Evolutionary conservation across 306 rosid species (phyloP).

Genomic region (Vachellia pachyceras): DNA sequence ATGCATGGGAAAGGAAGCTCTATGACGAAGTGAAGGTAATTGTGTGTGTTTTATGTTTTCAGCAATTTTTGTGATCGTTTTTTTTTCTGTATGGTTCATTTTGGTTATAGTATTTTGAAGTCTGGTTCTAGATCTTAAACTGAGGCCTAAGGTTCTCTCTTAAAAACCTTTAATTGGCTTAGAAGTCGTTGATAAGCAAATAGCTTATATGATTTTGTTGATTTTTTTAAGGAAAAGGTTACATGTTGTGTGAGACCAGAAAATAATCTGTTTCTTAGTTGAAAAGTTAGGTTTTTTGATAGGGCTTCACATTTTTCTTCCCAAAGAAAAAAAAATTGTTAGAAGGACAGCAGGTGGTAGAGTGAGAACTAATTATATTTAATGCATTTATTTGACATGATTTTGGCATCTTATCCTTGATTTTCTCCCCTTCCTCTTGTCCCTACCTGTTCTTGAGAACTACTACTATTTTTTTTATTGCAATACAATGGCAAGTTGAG

Average conservation of each 20-base stretch:
- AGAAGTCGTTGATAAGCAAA: neutral
- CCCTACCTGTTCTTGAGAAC: neutral
- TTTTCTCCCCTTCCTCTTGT: neutral
- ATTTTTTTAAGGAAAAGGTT: constrained; percentile 8
- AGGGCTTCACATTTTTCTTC: neutral
- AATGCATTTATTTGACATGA: neutral
- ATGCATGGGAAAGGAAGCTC: constrained; percentile 97
- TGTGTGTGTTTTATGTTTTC: constrained; percentile 26
- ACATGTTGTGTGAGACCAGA: neutral
- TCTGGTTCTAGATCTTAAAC: constrained; percentile 12
- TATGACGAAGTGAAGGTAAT: constrained; percentile 96
- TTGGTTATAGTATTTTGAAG: constrained; percentile 12
- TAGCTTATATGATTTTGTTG: neutral
- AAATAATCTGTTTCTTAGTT: constrained; percentile 4
- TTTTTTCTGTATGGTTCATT: constrained; percentile 15
- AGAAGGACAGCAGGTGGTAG: neutral
- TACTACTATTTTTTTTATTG: no score
- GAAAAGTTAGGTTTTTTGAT: constrained; percentile 24
- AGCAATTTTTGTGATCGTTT: constrained; percentile 2
- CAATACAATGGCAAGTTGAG: no score
- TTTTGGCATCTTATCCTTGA: constrained; percentile 14
- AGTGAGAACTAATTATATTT: neutral
- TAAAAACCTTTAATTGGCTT: constrained; percentile 5
- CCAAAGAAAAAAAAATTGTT: neutral
- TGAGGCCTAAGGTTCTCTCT: constrained; percentile 17